A percentile compares a stretch with the other conserved stretches of the same genome.
These are phyloP conservation scores for Dittrichia graveolens DNA, from an alignment of 129 eudicot genomes.

Conservation along the genomic window DNA sequence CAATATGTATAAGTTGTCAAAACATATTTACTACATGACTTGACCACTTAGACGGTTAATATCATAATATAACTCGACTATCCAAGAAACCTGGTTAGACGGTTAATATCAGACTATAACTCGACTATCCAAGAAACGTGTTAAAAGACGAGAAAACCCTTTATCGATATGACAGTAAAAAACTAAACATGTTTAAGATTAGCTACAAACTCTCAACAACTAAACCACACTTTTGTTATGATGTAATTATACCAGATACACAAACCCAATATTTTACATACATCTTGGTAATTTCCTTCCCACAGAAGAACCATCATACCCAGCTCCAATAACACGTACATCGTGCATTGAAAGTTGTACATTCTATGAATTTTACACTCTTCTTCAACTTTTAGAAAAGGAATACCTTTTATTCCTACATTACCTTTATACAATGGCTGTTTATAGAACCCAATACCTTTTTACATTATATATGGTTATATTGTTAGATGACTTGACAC, in stretches of 20 bases:
- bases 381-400: conserved; percentile 6
- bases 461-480: neutral
- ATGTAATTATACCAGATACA: neutral
- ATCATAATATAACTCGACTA: too few species aligned
- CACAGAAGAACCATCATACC: neutral
- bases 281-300: conserved; percentile 7
- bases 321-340: conserved; percentile 3
- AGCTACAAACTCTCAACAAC: neutral
- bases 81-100: too few species aligned
- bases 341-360: conserved; percentile 14
- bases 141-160: too few species aligned
- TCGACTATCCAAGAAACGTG: too few species aligned
- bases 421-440: conserved; percentile 2
- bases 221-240: conserved; percentile 9
- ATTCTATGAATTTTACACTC: conserved; percentile 15
- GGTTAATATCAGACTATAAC: too few species aligned
- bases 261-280: conserved; percentile 25
- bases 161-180: too few species aligned
- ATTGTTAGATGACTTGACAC: conserved; percentile 21
- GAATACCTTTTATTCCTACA: conserved; percentile 1
- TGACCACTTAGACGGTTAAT: too few species aligned
- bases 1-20: too few species aligned
- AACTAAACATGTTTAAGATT: too few species aligned
- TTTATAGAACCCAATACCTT: conserved; percentile 7
- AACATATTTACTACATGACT: too few species aligned